Base-by-base conservation (phyloP, 768 basidiomycete species). In the Mycena venus region DNA sequence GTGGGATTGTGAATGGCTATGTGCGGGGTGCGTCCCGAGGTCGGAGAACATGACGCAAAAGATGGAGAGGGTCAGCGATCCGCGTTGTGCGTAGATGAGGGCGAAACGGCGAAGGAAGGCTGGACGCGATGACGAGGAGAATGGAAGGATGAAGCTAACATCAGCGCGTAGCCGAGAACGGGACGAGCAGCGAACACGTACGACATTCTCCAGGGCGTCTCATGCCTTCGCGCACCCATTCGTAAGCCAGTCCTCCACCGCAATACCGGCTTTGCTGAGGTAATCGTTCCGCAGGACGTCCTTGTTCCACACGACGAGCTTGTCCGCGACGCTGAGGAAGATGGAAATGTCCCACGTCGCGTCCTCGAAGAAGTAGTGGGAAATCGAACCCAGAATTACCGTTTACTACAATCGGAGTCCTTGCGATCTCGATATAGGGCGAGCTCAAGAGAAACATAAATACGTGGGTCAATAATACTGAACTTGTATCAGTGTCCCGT, bases 331-430 rank as follows among this genome's bases (percentile, higher is more conserved):
- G 19, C 92, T 94, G 21, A 94, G 87, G 77, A 94, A 95, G 21
- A 98, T 87, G 0, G 96, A 94, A 77, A 97, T 95, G 71, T 98
- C 95, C 81, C 97, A 99, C 0, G 96, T 97, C 14, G 95, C 92
- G 77, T 94, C 91, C 73, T n/a, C n/a, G n/a, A n/a, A n/a, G n/a
- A n/a, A n/a, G n/a, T n/a, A n/a, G n/a, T n/a, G n/a, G n/a, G n/a
- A n/a, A n/a, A n/a, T n/a, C n/a, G n/a, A n/a, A n/a, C n/a, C n/a
- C n/a, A n/a, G n/a, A n/a, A n/a, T n/a, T n/a, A n/a, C n/a, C n/a
- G n/a, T n/a, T n/a, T n/a, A n/a, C n/a, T n/a, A n/a, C n/a, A n/a
- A n/a, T n/a, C n/a, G n/a, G n/a, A n/a, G n/a, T n/a, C n/a, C n/a
- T n/a, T n/a, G n/a, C n/a, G n/a, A n/a, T n/a, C n/a, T n/a, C n/a